Base-by-base conservation (phyloP, 2,329 filamentous ascomycete genomes). In the Colletotrichum destructivum region DNA sequence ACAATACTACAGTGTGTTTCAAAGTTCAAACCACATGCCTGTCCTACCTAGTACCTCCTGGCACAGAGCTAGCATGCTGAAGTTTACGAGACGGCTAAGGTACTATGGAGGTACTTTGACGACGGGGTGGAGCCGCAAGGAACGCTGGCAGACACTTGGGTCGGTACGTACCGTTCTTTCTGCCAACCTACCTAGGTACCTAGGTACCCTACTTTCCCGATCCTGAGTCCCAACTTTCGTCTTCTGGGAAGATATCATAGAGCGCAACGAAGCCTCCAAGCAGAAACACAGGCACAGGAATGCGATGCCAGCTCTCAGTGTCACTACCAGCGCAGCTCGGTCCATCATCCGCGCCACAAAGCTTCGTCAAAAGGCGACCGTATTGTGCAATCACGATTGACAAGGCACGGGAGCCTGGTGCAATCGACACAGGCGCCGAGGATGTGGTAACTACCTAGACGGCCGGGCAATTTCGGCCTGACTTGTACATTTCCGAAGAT, bases 1-100 rank as follows among this genome's bases (percentile, higher is more conserved):
- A 71, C 60, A 72, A 71, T 66, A 65, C 70, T 49, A 71, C 66
- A 44, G 35, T 69, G 70, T 55, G 66, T 72, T 72, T 72, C 70
- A 72, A 46, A 72, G 66, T 66, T 71, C 61, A 70, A 72, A 66
- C 66, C 60, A 71, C 65, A 31, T 47, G 55, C 46, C 57, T 63
- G 62, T 35, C 52, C 46, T 68, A 52, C 31, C 65, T 42, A 67
- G 44, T 46, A 57, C 69, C 35, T 69, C 49, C 69, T 9, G 46
- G 56, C 44, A 67, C 49, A 15, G 31, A 56, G 47, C n/a, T 26
- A 44, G 38, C 44, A 38, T 38, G 57, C 57, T 62, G 57, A 62
- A 55, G 67, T 57, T 38, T 44, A 47, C 52, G 57, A 35, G 51
- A 59, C 40, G 35, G 46, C n/a, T 42, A 40, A 38, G 26, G 44